Evolutionary conservation across 257 asterid genomes (phyloP).

Genomic region (Fraxinus pennsylvanica): DNA sequence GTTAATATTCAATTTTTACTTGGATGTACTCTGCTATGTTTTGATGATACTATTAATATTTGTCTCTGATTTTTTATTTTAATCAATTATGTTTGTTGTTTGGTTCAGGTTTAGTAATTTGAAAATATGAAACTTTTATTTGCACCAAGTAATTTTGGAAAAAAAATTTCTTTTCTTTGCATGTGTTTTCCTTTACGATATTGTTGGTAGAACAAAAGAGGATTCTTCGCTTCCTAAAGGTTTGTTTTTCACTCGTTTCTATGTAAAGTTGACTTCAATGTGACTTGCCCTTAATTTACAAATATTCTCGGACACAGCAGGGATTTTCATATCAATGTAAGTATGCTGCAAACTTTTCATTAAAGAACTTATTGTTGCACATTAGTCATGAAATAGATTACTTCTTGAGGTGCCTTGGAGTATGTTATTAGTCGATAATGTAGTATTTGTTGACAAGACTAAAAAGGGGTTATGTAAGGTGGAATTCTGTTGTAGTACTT

Average conservation of each 20-base stretch:
- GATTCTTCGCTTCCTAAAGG: slow-evolving; percentile 98
- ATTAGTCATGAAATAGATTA: neutral
- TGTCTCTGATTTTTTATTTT: too few relatives aligned
- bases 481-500: neutral
- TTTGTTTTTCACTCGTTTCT: slow-evolving; percentile 19
- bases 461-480: neutral
- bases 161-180: too few relatives aligned
- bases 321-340: neutral
- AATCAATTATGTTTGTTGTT: too few relatives aligned
- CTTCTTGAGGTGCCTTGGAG: neutral
- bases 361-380: neutral
- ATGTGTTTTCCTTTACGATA: slow-evolving; percentile 34
- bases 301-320: neutral
- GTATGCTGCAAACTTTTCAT: neutral
- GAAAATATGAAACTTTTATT: too few relatives aligned
- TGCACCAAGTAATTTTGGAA: too few relatives aligned
- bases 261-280: neutral
- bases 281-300: neutral
- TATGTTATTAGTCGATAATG: neutral
- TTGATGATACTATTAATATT: too few relatives aligned
- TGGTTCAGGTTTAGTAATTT: too few relatives aligned
- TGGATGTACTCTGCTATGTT: too few relatives aligned
- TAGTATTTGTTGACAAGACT: neutral
- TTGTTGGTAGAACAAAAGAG: slow-evolving; percentile 83
- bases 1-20: too few relatives aligned